These are phyloP conservation scores for Pythium phragmitis DNA, from an alignment of 352 stramenopile species.

Conservation along the genomic window DNA sequence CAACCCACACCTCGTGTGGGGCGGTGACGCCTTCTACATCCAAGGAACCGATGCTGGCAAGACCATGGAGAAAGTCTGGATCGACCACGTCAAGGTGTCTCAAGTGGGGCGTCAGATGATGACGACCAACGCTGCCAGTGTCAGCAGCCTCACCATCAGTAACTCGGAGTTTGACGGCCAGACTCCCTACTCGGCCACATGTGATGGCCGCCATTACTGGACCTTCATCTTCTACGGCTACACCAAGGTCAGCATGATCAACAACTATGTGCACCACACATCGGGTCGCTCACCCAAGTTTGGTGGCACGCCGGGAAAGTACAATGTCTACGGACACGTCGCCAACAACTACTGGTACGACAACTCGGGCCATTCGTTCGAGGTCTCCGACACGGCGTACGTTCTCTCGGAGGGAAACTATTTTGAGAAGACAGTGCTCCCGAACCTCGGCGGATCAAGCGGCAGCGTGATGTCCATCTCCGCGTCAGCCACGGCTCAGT, in stretches of 20 bases:
- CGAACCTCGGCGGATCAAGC: constrained; percentile 15
- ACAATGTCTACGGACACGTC: constrained; percentile 27
- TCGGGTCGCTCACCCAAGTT: constrained; percentile 47
- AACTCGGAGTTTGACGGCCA: constrained; percentile 55
- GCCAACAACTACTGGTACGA: constrained; percentile 49
- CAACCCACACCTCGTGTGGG: constrained; percentile 46
- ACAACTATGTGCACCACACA: constrained; percentile 45
- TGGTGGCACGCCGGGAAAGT: constrained; percentile 25
- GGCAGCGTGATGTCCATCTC: constrained; percentile 22
- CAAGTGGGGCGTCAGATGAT: constrained; percentile 43
- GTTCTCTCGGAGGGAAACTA: constrained; percentile 47
- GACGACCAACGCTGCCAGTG: constrained; percentile 33
- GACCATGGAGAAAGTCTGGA: constrained; percentile 36
- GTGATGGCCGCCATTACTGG: constrained; percentile 59
- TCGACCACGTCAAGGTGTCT: constrained; percentile 50
- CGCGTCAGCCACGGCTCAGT: constrained; percentile 16
- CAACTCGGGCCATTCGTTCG: constrained; percentile 41
- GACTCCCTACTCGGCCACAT: constrained; percentile 41
- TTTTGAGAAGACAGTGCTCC: constrained; percentile 36
- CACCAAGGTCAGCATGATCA: constrained; percentile 39
- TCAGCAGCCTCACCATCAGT: constrained; percentile 42
- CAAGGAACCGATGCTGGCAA: constrained; percentile 24
- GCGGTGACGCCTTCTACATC: constrained; percentile 31
- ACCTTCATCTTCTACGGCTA: constrained; percentile 39
- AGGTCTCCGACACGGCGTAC: constrained; percentile 32